Evolutionary conservation across 345 rosid genomes (phyloP), one percentile per base, ranked within the genome.

Genomic region (Hibiscus mutabilis): DNA sequence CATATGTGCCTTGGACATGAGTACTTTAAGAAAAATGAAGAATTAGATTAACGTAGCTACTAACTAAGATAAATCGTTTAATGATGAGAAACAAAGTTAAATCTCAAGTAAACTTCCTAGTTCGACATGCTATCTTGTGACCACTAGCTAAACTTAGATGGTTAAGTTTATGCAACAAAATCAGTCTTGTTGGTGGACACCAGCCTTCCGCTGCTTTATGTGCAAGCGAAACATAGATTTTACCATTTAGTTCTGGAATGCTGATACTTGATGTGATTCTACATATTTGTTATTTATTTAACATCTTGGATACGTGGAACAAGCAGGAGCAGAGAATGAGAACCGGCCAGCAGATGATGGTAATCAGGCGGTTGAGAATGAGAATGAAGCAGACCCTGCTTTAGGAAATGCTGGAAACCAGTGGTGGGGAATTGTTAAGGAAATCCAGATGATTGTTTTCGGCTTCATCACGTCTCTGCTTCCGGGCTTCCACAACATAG

Each of bases 401-500:
- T 84, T 68, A 42, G 91, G 75, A 22, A 72, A 89, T 52, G 86
- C 75, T 49, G 93, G 90, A 68, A 89, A 90, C 51, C 86, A 81
- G 21, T 89, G 96, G 99, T 96, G 99, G 99, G 94, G 91, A 70
- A 87, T 96, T 60, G 87, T 89, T 58, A 96, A 88, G 83, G 99
- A 96, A 85, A 87, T 96, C 78, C 97, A 96, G 81, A 91, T 96
- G 96, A 89, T 96, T 13, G 91, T 96, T 44, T 89, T 96, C 3
- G 99, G 99, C 59, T 96, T 92, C 81, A 91, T 96, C 59, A 91
- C 99, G 21, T 96, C 98, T 42, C 91, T 92, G 22, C 97, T 96
- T 66, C 99, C 99, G 7, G 99, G 98, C 57, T 92, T 96, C 75
- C 97, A 92, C 81, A 87, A 96, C 84, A 74, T 89, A 76, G 99